Evolutionary conservation across 495 filamentous ascomycete species (phyloP), one percentile per base, ranked within the genome.

Genomic region (Penicillium desertorum): DNA sequence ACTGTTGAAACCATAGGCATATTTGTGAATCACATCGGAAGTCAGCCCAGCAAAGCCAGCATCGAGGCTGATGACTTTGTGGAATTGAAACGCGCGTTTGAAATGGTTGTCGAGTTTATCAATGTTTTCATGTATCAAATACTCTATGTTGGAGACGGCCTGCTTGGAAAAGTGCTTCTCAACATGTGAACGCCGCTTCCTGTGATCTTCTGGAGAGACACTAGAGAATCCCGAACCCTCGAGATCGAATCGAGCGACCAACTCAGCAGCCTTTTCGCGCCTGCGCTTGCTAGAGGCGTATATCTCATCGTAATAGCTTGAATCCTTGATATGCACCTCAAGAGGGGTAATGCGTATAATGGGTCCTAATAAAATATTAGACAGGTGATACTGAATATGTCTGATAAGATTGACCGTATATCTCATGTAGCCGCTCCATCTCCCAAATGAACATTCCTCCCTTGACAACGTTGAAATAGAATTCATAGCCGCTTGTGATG

Each of bases 281-380:
- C 51, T 51, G 8, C 62, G 57, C 2, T 56, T 45, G 44, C 50
- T 56, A 0, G 61, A 57, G 14, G 72, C 56, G 17, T 72, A 73
- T 3, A 76, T 66, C 14, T 71, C 67, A 6, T 72, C 68, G 51
- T 74, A 76, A 23, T 68, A 76, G n/a, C 51, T 51, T 0, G 69
- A 57, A 30, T 77, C 74, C n/a, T 69, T 70, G 51, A 76, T 65
- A 50, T 80, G 77, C 4, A 86, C 54, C 57, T 85, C 80, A 16
- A 69, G 41, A 0, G 83, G 83, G 25, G 67, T 77, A 37, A 85
- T 70, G 6, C 83, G 75, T 19, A 84, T 62, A 46, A 84, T 79
- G 1, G 82, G 80, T 0, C 80, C 81, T 81, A 34, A 46, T 32
- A 8, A 22, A 47, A 7, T 19, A 14, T 56, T 16, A 51, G 12